Percentiles rank a stretch among this genome's conserved stretches.
These are phyloP conservation scores for Nothophaeocryptopus gaeumannii DNA, from an alignment of 2,329 filamentous ascomycete species.

Conservation along the genomic window DNA sequence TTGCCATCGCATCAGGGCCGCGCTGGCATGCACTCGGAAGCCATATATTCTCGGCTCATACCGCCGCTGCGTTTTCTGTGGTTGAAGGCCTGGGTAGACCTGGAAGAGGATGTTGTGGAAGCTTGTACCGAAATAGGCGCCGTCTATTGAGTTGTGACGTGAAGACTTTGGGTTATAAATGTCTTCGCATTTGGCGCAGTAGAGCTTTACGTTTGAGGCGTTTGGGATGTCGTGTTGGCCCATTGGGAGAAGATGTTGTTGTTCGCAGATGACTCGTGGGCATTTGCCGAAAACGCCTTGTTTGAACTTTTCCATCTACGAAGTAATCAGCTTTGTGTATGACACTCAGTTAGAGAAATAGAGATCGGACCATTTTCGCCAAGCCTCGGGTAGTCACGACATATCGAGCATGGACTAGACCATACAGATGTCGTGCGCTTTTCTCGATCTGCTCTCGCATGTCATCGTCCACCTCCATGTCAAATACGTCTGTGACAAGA, in stretches of 20 bases:
- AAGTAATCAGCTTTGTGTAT: slow-evolving; percentile 6
- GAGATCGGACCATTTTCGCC: slow-evolving; percentile 79
- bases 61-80: slow-evolving; percentile 77
- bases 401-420: slow-evolving; percentile 91
- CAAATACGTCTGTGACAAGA: slow-evolving; percentile 95
- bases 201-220: slow-evolving; percentile 89
- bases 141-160: slow-evolving; percentile 90
- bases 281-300: slow-evolving; percentile 98
- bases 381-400: slow-evolving; percentile 93
- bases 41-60: slow-evolving; percentile 91
- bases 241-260: slow-evolving; percentile 90
- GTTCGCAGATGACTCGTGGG: slow-evolving; percentile 90
- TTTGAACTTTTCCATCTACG: slow-evolving; percentile 95
- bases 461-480: slow-evolving; percentile 97
- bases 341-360: neutral
- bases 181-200: slow-evolving; percentile 95
- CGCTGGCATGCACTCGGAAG: slow-evolving; percentile 89
- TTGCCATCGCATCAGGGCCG: slow-evolving; percentile 89
- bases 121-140: slow-evolving; percentile 94
- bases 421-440: slow-evolving; percentile 91
- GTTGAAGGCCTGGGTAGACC: slow-evolving; percentile 87
- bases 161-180: slow-evolving; percentile 98
- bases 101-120: slow-evolving; percentile 99
- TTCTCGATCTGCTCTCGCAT: slow-evolving; percentile 98
- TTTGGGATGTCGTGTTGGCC: slow-evolving; percentile 87